These are phyloP conservation scores for Xylaria sp. DNA, from an alignment of 2,329 filamentous ascomycete species.

Conservation along the genomic window DNA sequence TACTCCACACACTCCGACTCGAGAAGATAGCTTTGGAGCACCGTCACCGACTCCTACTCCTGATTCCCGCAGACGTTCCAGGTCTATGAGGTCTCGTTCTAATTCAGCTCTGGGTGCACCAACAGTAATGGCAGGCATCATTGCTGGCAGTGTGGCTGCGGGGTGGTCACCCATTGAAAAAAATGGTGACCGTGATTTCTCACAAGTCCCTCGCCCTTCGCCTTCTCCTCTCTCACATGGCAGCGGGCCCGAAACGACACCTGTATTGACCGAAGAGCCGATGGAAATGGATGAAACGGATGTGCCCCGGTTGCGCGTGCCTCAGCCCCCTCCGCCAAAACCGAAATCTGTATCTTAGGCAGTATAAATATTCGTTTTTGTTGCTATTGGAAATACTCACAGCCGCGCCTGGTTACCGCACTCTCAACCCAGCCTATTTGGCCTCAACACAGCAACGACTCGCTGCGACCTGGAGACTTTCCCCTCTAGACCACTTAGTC, in stretches of 20 bases:
- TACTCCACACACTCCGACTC: conserved; percentile 71
- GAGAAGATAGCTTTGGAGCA: conserved; percentile 63
- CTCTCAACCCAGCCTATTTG: background rate
- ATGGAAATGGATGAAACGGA: conserved; percentile 49
- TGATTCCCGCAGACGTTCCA: conserved; percentile 72
- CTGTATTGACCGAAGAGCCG: conserved; percentile 53
- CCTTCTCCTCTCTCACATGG: conserved; percentile 48
- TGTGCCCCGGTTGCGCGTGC: conserved; percentile 48
- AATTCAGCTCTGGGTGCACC: conserved; percentile 80
- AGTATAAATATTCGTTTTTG: conserved; percentile 43
- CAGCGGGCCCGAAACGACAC: conserved; percentile 41
- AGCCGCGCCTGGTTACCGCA: conserved; percentile 5
- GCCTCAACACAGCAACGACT: conserved; percentile 6
- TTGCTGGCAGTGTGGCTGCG: conserved; percentile 79
- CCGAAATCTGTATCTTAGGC: conserved; percentile 50
- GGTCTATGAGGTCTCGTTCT: conserved; percentile 72
- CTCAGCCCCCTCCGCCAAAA: conserved; percentile 49
- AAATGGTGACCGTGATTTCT: conserved; percentile 52
- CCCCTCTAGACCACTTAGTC: background rate
- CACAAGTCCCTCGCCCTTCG: conserved; percentile 49
- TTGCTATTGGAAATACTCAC: conserved; percentile 39
- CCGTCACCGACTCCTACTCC: conserved; percentile 64
- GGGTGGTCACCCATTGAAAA: conserved; percentile 79
- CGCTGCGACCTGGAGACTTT: background rate
- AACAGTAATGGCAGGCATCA: conserved; percentile 84